Evolutionary conservation across 805 yeast genomes (phyloP), one percentile per base, ranked within the genome.

Genomic region (Ogataea corticis): DNA sequence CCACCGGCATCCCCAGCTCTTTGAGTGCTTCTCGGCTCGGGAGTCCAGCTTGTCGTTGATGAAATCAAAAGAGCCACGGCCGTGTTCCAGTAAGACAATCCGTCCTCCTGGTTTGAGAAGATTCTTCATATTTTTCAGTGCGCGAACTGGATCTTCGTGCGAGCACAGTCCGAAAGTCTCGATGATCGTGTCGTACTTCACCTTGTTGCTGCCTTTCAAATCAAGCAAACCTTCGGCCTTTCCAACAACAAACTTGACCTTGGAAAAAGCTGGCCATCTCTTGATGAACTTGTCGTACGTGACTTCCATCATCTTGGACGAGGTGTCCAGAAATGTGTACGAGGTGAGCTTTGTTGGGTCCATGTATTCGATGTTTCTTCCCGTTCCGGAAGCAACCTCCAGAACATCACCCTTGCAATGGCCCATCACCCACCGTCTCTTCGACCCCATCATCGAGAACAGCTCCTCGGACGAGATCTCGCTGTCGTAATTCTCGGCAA

Each of bases 1-100:
- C 97, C 98, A 94, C 60, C 98, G 74, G 66, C 99, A 94, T 1
- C 97, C 99, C 97, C 98, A 94, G 3, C 84, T 81, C 48, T 85
- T 79, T 69, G 91, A 79, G 66, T 97, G 83, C 55, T 80, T 79
- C 50, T 81, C 90, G 3, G 97, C 91, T 51, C 94, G 75, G 49
- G 80, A 79, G 64, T 94, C 97, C 63, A 94, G 71, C 45, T 85
- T 80, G 23, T 80, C 76, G 66, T 94, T 94, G 54, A 94, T 77
- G 42, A 83, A 79, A 42, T 81, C 84, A 70, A 83, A 89, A 0
- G 80, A 73, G 44, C 97, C 88, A 56, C 97, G 74, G 2, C 99
- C 99, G 61, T 94, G 99, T 63, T 94, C 99, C 44, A 94, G 70
- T 21, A 94, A 72, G 1, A 92, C 79, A 18, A 94, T 81, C 66